These are phyloP conservation scores for Cladosporium cucumerinum DNA, from an alignment of 2,329 filamentous ascomycete genomes.

Conservation along the genomic window DNA sequence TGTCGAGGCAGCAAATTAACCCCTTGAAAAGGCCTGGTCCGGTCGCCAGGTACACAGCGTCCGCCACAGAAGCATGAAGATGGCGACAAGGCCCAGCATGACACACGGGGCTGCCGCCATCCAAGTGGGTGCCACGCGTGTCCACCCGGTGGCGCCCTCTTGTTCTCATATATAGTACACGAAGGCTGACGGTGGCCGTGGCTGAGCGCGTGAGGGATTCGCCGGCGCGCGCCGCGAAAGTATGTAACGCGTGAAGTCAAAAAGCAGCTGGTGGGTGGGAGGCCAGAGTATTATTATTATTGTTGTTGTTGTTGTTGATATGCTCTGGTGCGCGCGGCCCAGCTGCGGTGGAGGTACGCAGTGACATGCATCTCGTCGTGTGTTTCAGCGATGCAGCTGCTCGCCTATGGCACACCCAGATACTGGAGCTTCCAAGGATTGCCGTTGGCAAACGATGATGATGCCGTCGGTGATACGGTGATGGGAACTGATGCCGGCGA, in stretches of 20 bases:
- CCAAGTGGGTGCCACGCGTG: conserved; percentile 9
- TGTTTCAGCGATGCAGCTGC: conserved; percentile 6
- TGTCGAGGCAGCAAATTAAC: neutral
- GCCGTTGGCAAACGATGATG: neutral
- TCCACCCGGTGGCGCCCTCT: neutral
- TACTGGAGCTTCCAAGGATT: neutral
- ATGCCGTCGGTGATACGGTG: neutral
- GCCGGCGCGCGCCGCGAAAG: neutral
- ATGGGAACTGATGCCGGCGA: neutral
- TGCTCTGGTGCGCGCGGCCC: neutral
- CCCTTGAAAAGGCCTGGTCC: neutral
- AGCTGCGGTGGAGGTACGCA: neutral
- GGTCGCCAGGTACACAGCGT: conserved; percentile 10
- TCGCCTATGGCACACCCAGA: neutral
- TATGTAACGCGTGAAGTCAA: neutral
- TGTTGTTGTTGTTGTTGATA: too few relatives aligned
- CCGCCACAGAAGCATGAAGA: neutral
- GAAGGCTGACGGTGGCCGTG: neutral
- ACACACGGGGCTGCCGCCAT: conserved; percentile 3
- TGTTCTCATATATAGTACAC: neutral
- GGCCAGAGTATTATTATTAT: too few relatives aligned
- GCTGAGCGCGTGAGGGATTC: conserved; percentile 5
- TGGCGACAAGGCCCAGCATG: neutral
- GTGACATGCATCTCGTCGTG: neutral
- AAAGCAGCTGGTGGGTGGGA: neutral